Evolutionary conservation across 169 alveolate genomes (phyloP).

Genomic region (Cryptosporidium parvum): DNA sequence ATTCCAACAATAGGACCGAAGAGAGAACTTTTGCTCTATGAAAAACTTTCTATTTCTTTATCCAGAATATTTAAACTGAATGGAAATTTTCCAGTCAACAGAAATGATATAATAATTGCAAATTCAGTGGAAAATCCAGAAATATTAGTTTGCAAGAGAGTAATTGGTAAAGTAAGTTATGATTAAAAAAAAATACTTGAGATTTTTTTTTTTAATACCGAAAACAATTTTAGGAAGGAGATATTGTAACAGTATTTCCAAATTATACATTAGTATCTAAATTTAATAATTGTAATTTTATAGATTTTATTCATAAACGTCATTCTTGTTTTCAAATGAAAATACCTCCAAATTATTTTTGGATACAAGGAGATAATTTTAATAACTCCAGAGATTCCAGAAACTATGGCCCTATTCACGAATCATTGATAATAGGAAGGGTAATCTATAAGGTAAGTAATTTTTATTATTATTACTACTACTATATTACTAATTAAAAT

Average conservation of each 20-base stretch:
- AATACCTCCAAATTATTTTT: slow-evolving; percentile 39
- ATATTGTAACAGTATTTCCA: slow-evolving; percentile 49
- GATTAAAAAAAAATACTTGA: not conserved
- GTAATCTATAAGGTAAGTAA: slow-evolving; percentile 31
- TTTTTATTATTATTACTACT: not conserved
- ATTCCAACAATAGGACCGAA: slow-evolving; percentile 66
- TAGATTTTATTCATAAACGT: not conserved
- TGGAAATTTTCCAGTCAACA: not conserved
- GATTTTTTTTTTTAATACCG: not conserved
- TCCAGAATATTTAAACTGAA: not conserved
- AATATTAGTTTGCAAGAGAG: slow-evolving; percentile 56
- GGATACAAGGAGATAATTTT: slow-evolving; percentile 69
- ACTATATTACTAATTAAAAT: not conserved
- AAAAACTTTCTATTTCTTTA: slow-evolving; percentile 19
- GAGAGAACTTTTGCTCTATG: slow-evolving; percentile 52
- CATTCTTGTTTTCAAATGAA: not conserved
- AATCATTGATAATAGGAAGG: slow-evolving; percentile 55
- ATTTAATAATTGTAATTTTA: not conserved
- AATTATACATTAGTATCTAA: slow-evolving; percentile 38
- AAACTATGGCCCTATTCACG: slow-evolving; percentile 65
- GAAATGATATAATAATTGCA: slow-evolving; percentile 62
- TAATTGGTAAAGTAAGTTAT: slow-evolving; percentile 52
- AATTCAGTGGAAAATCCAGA: slow-evolving; percentile 49
- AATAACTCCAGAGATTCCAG: slow-evolving; percentile 62
- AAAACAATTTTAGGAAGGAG: slow-evolving; percentile 32